Evolutionary conservation across 345 rosid genomes (phyloP), one percentile per base, ranked within the genome.

Genomic region (Dipteronia sinensis): DNA sequence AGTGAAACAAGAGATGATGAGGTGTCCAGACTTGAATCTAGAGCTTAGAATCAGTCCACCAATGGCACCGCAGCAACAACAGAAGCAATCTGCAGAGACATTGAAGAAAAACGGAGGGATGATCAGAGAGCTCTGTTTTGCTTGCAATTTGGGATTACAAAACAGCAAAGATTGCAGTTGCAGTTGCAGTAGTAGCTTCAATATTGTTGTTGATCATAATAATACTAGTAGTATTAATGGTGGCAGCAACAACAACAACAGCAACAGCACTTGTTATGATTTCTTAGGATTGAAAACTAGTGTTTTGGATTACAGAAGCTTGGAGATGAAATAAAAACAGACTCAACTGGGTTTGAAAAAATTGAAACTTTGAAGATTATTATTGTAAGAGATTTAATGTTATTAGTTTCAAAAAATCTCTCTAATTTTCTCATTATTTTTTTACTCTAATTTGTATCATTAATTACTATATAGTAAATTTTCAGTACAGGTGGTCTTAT

Each of bases 21-120:
- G 79, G 75, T 85, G 91, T 64, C 88, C 95, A 11, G 97, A 89
- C 80, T 88, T 95, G 89, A 95, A 90, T 80, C 94, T 95, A 16
- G 98, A 93, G 78, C 95, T 95, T 12, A 90, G 89, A 81, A 95
- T 95, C 51, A 89, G 97, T 83, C 98, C 91, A 22, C 98, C 38
- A 34, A 34, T 34, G 38, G 38, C 98, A 11, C 80, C 79, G 72
- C 83, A 72, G 13, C 87, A 89, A 6, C 87, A 87, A 71, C 44
- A 44, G 72, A 82, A 72, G 17, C 87, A 89, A 6, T 86, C 38
- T 4, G 38, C 38, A 34, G 38, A 34, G 38, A 34, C 38, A 34
- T 34, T 34, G 38, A 34, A 34, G 38, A 34, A 34, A 34, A 34
- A 34, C 4, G 38, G 38, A 4, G 38, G 38, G 38, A 34, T 34